Evolutionary conservation across 495 filamentous ascomycete genomes (phyloP), one percentile per base, ranked within the genome.

Genomic region (Immersiella caudata): DNA sequence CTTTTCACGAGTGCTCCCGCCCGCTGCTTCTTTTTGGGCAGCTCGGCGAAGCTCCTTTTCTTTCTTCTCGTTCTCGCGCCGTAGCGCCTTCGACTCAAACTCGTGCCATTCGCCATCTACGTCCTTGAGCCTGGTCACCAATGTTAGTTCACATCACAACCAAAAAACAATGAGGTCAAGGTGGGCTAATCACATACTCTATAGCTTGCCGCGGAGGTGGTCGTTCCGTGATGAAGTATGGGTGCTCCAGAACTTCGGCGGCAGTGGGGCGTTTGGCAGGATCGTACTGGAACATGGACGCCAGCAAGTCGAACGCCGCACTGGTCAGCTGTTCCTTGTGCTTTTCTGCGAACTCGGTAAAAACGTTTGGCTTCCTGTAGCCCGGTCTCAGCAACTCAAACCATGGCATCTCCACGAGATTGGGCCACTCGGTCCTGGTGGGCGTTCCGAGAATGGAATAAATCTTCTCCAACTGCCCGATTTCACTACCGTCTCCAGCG

Each of bases 31-130:
- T 79, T 88, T 69, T 33, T 75, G 66, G 16, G 76, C 77, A 49
- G 77, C 77, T 1, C 89, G 87, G 27, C 86, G 83, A 26, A 87
- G 89, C 73, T 97, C 93, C 75, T 88, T 88, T 59, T 92, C 88
- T 66, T 87, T 85, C 69, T 85, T 88, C 75, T 97, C 94, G 71
- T 91, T 93, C 75, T 96, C 94, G 70, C 94, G 94, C 50, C 96
- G 87, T 18, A 96, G 83, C 21, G 94, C 93, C 82, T 99, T 99
- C 24, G 92, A 96, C 82, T 99, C 96, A 74, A 97, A 97, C 74
- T 99, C 96, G 71, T 99, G 96, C 96, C 96, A 99, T 70, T 99
- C 96, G 50, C 96, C 96, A 74, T 93, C 86, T 24, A 98, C 85
- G 68, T 91, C 85, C 67, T 90, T 86, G 64, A 99, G 84, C 71